A percentile compares a stretch with the other conserved stretches of the same genome.
Conservation (phyloP, 2,329 filamentous ascomycete genomes). For the Xylaria sp. region DNA sequence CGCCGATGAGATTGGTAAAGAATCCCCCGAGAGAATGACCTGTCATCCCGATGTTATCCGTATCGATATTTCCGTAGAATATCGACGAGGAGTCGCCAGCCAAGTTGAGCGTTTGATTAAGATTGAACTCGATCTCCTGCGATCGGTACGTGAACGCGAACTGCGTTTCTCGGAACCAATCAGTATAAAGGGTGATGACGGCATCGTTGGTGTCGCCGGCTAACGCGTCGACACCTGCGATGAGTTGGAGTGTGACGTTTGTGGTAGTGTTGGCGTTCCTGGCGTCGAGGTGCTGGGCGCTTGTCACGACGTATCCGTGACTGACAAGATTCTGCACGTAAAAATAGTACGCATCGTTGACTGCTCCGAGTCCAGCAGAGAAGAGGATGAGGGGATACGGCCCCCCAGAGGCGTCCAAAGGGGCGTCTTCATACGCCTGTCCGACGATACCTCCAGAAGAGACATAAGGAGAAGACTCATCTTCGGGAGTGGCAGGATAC, state of each 20-base stretch:
- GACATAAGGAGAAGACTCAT: constrained; percentile 28
- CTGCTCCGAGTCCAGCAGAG: constrained; percentile 35
- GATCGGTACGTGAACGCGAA: constrained; percentile 35
- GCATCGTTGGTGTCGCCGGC: constrained; percentile 32
- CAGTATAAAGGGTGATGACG: constrained; percentile 33
- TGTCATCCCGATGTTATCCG: constrained; percentile 33
- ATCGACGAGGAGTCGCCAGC: constrained; percentile 22
- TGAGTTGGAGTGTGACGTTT: constrained; percentile 5
- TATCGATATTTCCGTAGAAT: constrained; percentile 25
- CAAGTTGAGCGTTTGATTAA: constrained; percentile 26
- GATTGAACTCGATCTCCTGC: constrained; percentile 34
- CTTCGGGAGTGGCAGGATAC: constrained; percentile 31
- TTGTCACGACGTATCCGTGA: constrained; percentile 34
- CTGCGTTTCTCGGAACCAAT: constrained; percentile 36
- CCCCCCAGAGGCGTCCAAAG: constrained; percentile 31
- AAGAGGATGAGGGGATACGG: constrained; percentile 37
- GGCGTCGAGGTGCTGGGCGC: constrained; percentile 32
- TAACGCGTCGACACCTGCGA: constrained; percentile 23
- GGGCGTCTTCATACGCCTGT: constrained; percentile 27
- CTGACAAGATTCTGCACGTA: constrained; percentile 38
- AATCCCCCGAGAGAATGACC: constrained; percentile 36
- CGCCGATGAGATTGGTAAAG: constrained; percentile 34
- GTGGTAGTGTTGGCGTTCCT: constrained; percentile 25
- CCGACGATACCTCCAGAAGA: constrained; percentile 34
- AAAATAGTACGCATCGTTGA: constrained; percentile 38